phyloP scores from a whole-genome alignment of 176 grass and related monocot species.

The Hordeum vulgare region DNA sequence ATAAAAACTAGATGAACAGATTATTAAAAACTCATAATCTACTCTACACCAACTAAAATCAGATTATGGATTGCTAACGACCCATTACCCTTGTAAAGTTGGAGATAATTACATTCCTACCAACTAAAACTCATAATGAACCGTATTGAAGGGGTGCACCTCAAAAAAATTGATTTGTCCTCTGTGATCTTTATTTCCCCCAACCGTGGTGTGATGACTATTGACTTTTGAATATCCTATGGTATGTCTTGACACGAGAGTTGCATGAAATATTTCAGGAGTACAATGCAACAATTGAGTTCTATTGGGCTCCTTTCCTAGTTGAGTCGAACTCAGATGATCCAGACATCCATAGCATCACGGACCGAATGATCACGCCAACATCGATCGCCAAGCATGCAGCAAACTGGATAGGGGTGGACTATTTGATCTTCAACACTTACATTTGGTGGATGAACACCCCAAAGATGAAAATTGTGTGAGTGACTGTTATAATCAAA shows the following conservation, averaged over 20 bases:
- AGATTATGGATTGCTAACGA: no score
- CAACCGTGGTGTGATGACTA: background rate
- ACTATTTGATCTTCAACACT: constrained; percentile 75
- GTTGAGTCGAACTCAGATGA: constrained; percentile 86
- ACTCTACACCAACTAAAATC: no score
- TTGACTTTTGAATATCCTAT: background rate
- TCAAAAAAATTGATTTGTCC: background rate
- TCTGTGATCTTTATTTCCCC: background rate
- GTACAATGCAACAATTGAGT: constrained; percentile 73
- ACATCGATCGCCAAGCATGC: constrained; percentile 53
- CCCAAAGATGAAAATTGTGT: constrained; percentile 63
- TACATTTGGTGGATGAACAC: constrained; percentile 92
- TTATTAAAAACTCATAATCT: no score
- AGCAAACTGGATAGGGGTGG: constrained; percentile 55
- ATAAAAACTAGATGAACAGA: no score
- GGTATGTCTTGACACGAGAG: background rate
- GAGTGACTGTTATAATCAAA: constrained; percentile 22
- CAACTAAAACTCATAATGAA: no score
- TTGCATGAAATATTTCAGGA: constrained; percentile 44
- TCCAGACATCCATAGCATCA: constrained; percentile 60
- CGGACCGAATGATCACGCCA: constrained; percentile 54
- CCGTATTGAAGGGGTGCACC: no score
- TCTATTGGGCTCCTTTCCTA: constrained; percentile 81
- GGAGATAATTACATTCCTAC: no score
- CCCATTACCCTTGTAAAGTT: no score